A percentile compares a stretch with the other conserved stretches of the same genome.
Conservation (phyloP, 345 rosid species). For the Eucalyptus melliodora region DNA sequence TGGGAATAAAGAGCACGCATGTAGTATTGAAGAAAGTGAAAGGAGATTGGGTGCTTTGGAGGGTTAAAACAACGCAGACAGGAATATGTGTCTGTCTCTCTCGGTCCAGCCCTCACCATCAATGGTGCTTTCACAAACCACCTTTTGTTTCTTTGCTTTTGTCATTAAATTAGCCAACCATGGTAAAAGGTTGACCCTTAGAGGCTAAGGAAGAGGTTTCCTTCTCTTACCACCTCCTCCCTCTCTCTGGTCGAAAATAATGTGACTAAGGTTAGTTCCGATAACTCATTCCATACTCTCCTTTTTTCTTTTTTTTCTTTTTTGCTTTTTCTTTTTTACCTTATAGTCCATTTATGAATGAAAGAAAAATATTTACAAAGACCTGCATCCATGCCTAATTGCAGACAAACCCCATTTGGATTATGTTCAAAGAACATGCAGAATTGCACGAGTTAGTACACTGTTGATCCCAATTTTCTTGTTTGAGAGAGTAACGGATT, state of each 20-base stretch:
- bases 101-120: constrained; percentile 2
- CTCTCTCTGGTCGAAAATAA: not conserved
- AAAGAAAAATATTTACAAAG: not conserved
- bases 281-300: not conserved
- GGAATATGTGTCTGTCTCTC: constrained; percentile 10
- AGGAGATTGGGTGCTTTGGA: not conserved
- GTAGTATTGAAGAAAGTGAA: not conserved
- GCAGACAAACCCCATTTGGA: not conserved
- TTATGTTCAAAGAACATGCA: not conserved
- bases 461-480: not conserved
- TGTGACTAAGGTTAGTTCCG: not conserved
- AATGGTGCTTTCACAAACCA: constrained; percentile 12
- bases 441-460: not conserved
- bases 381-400: not conserved
- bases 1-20: not conserved
- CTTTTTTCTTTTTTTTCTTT: too few relatives aligned
- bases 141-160: not conserved
- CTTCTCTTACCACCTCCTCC: not conserved
- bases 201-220: not conserved
- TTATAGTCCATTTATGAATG: not conserved
- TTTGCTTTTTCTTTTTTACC: not conserved
- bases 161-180: not conserved
- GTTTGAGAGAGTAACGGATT: not conserved
- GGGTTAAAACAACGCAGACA: not conserved
- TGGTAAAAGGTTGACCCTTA: not conserved